Evolutionary conservation across 1,139 yeast genomes (phyloP).

Genomic region (Nadsonia starkeyi-henricii): DNA sequence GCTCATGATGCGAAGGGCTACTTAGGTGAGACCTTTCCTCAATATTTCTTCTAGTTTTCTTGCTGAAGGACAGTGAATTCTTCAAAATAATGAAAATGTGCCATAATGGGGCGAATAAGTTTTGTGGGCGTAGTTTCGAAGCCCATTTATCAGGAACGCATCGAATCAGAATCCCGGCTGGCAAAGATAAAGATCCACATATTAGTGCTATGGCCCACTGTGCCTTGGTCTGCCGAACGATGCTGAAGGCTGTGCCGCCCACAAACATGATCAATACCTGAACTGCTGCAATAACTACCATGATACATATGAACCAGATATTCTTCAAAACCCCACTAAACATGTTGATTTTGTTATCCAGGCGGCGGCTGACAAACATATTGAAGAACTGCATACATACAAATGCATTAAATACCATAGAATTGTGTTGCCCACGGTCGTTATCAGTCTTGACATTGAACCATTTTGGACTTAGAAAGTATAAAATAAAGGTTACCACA

Average conservation of each 20-base stretch:
- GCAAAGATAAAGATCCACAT: constrained; percentile 76
- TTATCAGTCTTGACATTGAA: constrained; percentile 3
- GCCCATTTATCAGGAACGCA: constrained; percentile 75
- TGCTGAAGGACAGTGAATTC: too few species aligned
- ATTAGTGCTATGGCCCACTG: constrained; percentile 84
- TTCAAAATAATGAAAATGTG: too few species aligned
- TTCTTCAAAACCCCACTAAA: constrained; percentile 70
- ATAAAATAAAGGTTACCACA: constrained; percentile 59
- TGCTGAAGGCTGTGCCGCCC: constrained; percentile 89
- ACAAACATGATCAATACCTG: constrained; percentile 87
- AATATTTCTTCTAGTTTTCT: too few species aligned
- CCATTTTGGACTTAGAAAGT: constrained; percentile 49
- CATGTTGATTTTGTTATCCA: constrained; percentile 83
- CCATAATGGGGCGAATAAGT: too few species aligned
- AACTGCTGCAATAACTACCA: constrained; percentile 59
- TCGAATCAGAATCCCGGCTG: constrained; percentile 63
- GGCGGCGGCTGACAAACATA: constrained; percentile 75
- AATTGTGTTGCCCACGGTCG: constrained; percentile 39
- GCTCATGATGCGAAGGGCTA: too few species aligned
- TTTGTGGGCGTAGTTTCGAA: constrained; percentile 44
- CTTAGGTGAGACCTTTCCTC: too few species aligned
- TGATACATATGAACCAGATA: constrained; percentile 63
- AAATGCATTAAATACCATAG: constrained; percentile 87
- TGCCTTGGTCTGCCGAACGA: constrained; percentile 61
- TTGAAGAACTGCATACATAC: constrained; percentile 97